Evolutionary conservation across 2,329 filamentous ascomycete species (phyloP), one percentile per base, ranked within the genome.

Genomic region (Ophiocordyceps australis): DNA sequence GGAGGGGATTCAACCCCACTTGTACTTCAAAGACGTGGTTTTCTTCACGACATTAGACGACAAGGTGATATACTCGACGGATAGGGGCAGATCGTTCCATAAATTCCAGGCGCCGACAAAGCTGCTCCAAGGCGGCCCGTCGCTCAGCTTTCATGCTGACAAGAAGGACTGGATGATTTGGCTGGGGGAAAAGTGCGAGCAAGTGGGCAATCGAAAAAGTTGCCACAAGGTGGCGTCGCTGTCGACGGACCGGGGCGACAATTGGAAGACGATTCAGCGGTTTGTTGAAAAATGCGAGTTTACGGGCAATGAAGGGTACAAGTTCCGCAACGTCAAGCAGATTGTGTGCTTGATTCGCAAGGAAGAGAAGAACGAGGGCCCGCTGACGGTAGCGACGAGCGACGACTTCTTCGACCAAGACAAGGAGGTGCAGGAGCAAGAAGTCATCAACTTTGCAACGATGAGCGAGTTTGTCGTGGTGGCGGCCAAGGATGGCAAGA

Each of bases 381-480:
- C 71, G 2, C 53, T 76, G 24, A 65, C 76, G 35, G 65, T 98
- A 17, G 49, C 83, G 11, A 76, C 77, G 21, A 93, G 77, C 46
- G 62, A 80, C 22, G 73, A 91, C 40, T 82, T 75, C 52, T 91
- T 91, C 41, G 54, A 57, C 9, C 64, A 74, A 27, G 62, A 70
- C 33, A 64, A 73, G 38, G 32, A 33, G 4, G 26, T 38, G 8
- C 61, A 67, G 14, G 65, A 85, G 31, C 44, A 41, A 17, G 41
- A 46, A 2, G 77, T 93, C 22, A 70, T 76, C 38, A 75, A 77
- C 37, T 95, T 92, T 49, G 86, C 83, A 3, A 91, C 78, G 5
- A 95, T 94, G 86, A 75, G 78, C 20, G 89, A 98, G 46, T 98
- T 93, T 47, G 89, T 98, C 41, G 70, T 98, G 20, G 76, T 93